These are phyloP conservation scores for Tricholoma furcatifolium DNA, from an alignment of 768 basidiomycete species.

Conservation along the genomic window DNA sequence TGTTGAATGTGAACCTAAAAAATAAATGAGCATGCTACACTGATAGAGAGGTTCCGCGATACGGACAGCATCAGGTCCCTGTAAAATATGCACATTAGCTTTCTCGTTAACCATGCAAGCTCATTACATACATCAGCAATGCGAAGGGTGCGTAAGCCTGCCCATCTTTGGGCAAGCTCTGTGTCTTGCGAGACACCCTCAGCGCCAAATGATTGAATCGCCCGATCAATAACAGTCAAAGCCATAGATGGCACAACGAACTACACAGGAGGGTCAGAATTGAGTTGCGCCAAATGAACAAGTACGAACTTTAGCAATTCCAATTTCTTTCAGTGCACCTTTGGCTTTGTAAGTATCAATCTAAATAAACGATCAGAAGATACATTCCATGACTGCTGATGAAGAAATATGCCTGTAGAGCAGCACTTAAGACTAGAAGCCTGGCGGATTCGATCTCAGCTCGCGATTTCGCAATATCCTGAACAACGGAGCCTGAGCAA, in stretches of 20 bases:
- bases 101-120: background rate
- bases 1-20: constrained; percentile 89
- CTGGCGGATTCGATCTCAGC: constrained; percentile 91
- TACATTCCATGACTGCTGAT: background rate
- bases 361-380: constrained; percentile 32
- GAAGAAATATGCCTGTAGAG: constrained; percentile 57
- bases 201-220: constrained; percentile 95
- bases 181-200: constrained; percentile 94
- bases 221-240: constrained; percentile 84
- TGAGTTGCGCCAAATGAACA: background rate
- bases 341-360: constrained; percentile 92
- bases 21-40: constrained; percentile 15
- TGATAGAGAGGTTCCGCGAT: constrained; percentile 1
- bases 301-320: constrained; percentile 82
- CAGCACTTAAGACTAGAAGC: constrained; percentile 89
- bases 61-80: constrained; percentile 80
- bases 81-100: constrained; percentile 3
- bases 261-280: constrained; percentile 36
- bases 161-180: constrained; percentile 74
- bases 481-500: constrained; percentile 75
- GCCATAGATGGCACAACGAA: constrained; percentile 95
- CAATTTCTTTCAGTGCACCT: constrained; percentile 96
- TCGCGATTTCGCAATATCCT: constrained; percentile 88
- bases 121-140: constrained; percentile 70
- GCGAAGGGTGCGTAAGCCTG: constrained; percentile 81